Base-by-base conservation (phyloP, 2,329 filamentous ascomycete genomes). In the Coniella vitis region DNA sequence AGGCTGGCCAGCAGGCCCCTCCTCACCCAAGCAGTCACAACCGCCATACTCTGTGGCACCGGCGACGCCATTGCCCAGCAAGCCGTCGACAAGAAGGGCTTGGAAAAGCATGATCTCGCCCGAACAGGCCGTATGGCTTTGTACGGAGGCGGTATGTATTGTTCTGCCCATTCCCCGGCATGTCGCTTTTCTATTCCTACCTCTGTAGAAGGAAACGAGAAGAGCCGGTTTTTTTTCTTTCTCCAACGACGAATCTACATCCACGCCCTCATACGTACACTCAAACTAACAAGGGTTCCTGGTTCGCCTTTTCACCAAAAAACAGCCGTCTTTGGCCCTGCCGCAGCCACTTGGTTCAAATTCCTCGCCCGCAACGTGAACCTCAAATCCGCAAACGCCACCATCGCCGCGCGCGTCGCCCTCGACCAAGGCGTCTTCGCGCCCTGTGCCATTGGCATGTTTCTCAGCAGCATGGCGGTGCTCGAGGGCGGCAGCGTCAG, bases 21-120 rank as follows among this genome's bases (percentile, higher is more conserved):
- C 59, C 80, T 96, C 61, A 97, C 91, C 10, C 89, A 95, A 74
- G 87, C 85, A 64, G 72, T 95, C 60, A 95, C 90, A 49, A 96
- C 91, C 35, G 86, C 88, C 42, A 78, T 97, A 52, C 83, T 98
- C 55, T 98, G 97, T 65, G 90, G 86, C 51, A 87, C 90, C 13
- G 93, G 93, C 60, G 93, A 98, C 70, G 75, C 86, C 53, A 83
- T 94, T 57, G 89, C 93, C 34, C 93, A 98, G 69, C 91, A 97
- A 70, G 75, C 81, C 32, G 87, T 98, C 52, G 91, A 97, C 70
- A 84, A 82, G 66, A 83, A 78, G 61, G 90, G 90, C 16, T 57
- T 86, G 21, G 70, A 84, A 58, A 85, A 86, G 56, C 91, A 98
- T 65, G 85, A 91, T 61, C 58, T 81, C 34, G 70, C 71, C 22